Conservation (phyloP, 2,329 filamentous ascomycete genomes). For the Nectriaceae sp. region DNA sequence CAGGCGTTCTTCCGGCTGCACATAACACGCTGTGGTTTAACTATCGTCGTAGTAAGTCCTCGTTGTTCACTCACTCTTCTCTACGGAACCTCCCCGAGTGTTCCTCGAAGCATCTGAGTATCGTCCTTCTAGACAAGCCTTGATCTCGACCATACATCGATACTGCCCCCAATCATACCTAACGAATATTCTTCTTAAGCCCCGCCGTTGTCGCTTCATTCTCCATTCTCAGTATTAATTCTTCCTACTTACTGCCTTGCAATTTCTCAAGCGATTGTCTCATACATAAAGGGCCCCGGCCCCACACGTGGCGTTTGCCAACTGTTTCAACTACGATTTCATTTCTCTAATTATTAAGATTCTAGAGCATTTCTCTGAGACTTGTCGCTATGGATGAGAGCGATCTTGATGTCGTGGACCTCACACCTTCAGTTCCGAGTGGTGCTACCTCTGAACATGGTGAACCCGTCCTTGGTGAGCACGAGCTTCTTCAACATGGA, state of each 20-base stretch:
- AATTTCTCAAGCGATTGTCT: too few species aligned
- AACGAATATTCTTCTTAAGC: too few species aligned
- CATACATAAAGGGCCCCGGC: too few species aligned
- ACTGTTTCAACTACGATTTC: not conserved
- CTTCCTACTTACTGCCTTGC: too few species aligned
- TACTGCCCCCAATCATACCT: too few species aligned
- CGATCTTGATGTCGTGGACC: not conserved
- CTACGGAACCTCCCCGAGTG: not conserved
- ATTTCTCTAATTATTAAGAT: not conserved
- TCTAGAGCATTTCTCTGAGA: not conserved
- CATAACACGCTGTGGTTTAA: too few species aligned
- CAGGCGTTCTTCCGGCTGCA: too few species aligned
- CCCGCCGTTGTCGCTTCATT: too few species aligned
- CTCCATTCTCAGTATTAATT: too few species aligned
- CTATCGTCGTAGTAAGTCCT: not conserved
- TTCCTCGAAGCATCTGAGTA: not conserved
- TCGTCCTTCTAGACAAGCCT: not conserved
- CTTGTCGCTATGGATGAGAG: not conserved
- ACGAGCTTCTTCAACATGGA: too few species aligned
- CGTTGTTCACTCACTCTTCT: not conserved
- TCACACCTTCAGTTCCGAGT: not conserved
- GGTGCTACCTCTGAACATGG: not conserved
- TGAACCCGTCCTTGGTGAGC: too few species aligned
- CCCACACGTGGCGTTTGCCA: too few species aligned
- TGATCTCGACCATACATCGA: not conserved